These are phyloP conservation scores for Boechera divaricarpa DNA, from an alignment of 345 rosid species.

Conservation along the genomic window DNA sequence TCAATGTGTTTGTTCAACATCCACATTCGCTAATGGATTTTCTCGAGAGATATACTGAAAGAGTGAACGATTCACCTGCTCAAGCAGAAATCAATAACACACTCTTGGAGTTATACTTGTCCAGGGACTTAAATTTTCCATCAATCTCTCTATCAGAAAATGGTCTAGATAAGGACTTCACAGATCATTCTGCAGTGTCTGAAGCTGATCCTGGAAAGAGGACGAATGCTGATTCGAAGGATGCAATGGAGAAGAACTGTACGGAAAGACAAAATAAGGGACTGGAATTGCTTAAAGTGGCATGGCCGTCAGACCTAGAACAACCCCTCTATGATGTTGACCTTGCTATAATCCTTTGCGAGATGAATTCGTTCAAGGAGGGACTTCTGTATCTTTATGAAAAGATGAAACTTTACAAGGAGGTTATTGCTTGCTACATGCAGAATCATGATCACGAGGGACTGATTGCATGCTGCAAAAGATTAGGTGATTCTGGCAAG, in stretches of 20 bases:
- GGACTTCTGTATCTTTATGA: conserved; percentile 91
- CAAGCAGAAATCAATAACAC: conserved; percentile 96
- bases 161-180: conserved; percentile 55
- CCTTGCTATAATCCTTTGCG: conserved; percentile 95
- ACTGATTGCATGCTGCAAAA: conserved; percentile 93
- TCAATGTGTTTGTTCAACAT: conserved; percentile 86
- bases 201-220: conserved; percentile 56
- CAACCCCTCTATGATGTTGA: conserved; percentile 95
- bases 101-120: conserved; percentile 86
- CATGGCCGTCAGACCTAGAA: conserved; percentile 86
- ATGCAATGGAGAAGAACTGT: conserved; percentile 49
- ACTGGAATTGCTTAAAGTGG: conserved; percentile 67
- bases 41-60: conserved; percentile 78
- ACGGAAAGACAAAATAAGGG: conserved; percentile 78
- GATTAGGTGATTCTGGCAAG: conserved; percentile 86
- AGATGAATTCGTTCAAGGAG: conserved; percentile 87
- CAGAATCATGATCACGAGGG: conserved; percentile 96
- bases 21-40: conserved; percentile 86
- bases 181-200: conserved; percentile 46
- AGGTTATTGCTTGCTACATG: conserved; percentile 98
- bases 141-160: conserved; percentile 64
- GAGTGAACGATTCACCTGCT: conserved; percentile 97
- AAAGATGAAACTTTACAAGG: conserved; percentile 95
- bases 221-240: conserved; percentile 47
- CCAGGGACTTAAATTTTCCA: conserved; percentile 88